These are phyloP conservation scores for Phytophthora pluvialis DNA, from an alignment of 352 stramenopile species.

Conservation along the genomic window DNA sequence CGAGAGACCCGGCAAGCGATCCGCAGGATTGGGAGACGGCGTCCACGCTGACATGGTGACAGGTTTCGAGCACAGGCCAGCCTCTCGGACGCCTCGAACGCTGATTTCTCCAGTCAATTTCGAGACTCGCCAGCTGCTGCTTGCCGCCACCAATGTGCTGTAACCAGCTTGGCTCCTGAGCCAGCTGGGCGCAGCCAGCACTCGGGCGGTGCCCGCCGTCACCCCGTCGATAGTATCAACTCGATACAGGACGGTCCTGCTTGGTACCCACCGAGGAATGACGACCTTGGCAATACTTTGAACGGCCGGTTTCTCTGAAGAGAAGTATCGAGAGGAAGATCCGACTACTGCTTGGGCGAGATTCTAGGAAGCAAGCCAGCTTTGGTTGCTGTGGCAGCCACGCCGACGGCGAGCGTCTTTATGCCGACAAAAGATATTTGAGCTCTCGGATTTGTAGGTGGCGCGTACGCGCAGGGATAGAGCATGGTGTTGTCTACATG, in stretches of 20 bases:
- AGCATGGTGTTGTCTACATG: not conserved
- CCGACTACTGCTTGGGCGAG: conserved; percentile 2
- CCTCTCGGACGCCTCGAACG: conserved; percentile 14
- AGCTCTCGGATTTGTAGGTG: conserved; percentile 14
- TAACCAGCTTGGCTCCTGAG: not conserved
- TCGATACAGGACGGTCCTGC: not conserved
- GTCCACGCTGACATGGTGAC: conserved; percentile 22
- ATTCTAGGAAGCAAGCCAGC: not conserved
- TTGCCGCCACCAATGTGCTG: conserved; percentile 6
- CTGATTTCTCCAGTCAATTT: conserved; percentile 35
- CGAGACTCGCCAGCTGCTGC: conserved; percentile 7
- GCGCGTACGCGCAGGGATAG: conserved; percentile 7
- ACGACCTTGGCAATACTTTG: conserved; percentile 24
- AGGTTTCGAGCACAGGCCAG: conserved; percentile 8
- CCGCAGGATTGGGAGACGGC: conserved; percentile 15
- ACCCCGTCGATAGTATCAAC: not conserved
- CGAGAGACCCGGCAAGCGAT: conserved; percentile 24
- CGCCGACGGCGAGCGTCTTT: conserved; percentile 9
- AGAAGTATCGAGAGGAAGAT: conserved; percentile 5
- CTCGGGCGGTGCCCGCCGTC: conserved; percentile 10
- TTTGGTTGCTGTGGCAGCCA: no score
- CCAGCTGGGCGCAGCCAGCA: not conserved
- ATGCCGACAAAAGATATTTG: conserved; percentile 14
- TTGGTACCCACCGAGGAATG: conserved; percentile 14
- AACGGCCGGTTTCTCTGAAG: conserved; percentile 22